phyloP scores from a whole-genome alignment of 208 protist genomes.

The Leishmania amazonensis region DNA sequence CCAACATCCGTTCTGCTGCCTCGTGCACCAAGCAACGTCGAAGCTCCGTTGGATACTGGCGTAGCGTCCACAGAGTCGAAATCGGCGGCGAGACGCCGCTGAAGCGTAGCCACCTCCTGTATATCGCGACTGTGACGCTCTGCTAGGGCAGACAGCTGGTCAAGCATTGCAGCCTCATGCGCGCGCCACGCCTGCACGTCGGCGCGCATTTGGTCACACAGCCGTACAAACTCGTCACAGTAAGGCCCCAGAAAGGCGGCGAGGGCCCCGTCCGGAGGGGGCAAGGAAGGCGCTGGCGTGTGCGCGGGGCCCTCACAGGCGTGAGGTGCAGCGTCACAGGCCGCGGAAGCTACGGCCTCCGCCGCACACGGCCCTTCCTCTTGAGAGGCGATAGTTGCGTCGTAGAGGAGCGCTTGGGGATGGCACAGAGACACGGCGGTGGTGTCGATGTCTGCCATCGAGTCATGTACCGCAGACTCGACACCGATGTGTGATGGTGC shows the following conservation, averaged over 20 bases:
- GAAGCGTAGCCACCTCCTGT: constrained; percentile 5
- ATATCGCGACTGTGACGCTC: constrained; percentile 27
- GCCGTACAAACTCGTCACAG: constrained; percentile 18
- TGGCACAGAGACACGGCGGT: not conserved
- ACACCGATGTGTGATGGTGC: not conserved
- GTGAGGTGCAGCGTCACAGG: not conserved
- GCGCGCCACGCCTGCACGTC: constrained; percentile 19
- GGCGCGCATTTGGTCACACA: constrained; percentile 17
- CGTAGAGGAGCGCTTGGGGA: constrained; percentile 14
- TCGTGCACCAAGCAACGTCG: not conserved
- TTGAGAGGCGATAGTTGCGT: not conserved
- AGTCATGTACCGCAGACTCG: not conserved
- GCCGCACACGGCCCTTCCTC: not conserved
- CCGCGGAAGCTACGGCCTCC: not conserved
- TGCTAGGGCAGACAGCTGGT: constrained; percentile 9
- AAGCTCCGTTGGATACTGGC: not conserved
- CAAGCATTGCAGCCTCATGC: constrained; percentile 14
- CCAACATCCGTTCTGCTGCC: not conserved
- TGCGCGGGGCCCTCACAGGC: not conserved
- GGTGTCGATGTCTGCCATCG: not conserved
- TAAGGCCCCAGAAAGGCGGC: constrained; percentile 20
- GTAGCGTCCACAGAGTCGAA: not conserved
- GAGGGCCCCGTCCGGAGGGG: constrained; percentile 8
- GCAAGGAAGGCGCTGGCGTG: not conserved
- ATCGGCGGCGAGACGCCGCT: constrained; percentile 4